These are phyloP conservation scores for Beauveria scarabaeidicola DNA, from an alignment of 2,329 filamentous ascomycete genomes.

Conservation along the genomic window DNA sequence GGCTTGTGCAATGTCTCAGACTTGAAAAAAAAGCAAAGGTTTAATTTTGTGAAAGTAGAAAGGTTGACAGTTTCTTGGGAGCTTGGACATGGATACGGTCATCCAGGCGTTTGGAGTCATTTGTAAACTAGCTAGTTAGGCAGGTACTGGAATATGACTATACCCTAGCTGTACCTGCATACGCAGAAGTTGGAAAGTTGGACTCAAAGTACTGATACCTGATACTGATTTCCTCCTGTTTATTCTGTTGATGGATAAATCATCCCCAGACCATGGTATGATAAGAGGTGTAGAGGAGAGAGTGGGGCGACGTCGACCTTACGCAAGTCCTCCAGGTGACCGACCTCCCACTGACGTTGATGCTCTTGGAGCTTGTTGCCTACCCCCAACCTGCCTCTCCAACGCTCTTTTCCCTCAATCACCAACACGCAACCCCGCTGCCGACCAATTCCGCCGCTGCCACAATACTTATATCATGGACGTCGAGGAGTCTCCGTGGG, in stretches of 20 bases:
- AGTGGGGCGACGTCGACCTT: constrained; percentile 3
- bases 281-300: neutral
- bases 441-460: neutral
- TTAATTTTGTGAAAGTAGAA: neutral
- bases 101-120: constrained; percentile 1
- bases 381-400: constrained; percentile 1
- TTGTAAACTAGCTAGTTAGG: neutral
- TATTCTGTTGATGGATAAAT: no score
- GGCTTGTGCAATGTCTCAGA: constrained; percentile 5
- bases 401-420: neutral
- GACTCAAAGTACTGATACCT: no score
- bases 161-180: neutral
- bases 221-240: no score
- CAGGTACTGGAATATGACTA: neutral
- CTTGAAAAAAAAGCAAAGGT: no score
- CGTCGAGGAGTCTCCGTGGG: constrained; percentile 46
- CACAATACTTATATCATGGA: constrained; percentile 29
- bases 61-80: neutral
- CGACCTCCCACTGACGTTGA: constrained; percentile 11
- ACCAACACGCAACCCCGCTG: neutral
- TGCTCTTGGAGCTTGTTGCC: constrained; percentile 6
- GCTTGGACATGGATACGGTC: neutral
- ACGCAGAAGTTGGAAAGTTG: neutral
- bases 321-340: constrained; percentile 7
- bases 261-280: neutral